Base-by-base conservation (phyloP, 2,329 filamentous ascomycete species). In the Neonectria coccinea region DNA sequence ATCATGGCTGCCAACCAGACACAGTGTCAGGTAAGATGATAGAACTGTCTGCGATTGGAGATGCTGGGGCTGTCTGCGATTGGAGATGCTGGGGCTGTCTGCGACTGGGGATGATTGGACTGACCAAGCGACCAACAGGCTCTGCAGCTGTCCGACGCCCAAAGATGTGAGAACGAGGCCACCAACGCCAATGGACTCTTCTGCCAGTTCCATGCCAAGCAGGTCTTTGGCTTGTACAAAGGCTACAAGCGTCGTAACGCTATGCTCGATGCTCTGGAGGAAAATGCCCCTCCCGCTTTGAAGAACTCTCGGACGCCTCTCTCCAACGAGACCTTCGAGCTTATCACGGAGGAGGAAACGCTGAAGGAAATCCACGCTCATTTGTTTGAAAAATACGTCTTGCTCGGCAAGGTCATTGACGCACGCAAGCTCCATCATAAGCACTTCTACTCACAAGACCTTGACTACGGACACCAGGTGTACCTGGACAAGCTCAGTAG, bases 131-230 rank as follows among this genome's bases (percentile, higher is more conserved):
- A n/a, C 0, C 2, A 11, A 44, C 14, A 72, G 69, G 71, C 72
- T 29, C 31, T 74, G 8, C 42, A 59, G 5, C 52, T 71, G 8
- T 60, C 65, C 20, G 66, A 73, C 36, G 58, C 51, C 0, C 56
- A 97, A 89, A 68, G 94, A 91, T 59, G 83, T 86, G 53, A 90
- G 77, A 5, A 92, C 86, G 64, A 71, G 25, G 71, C 71, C 20
- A 73, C 73, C 10, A 61, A 72, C 11, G 67, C 70, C 7, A 68
- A 71, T 29, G 56, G 60, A 12, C 62, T 75, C 45, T 75, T 75
- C n/a, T 75, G 73, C 22, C 29, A 52, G n/a, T 66, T 71, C 16
- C 73, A 75, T 29, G 60, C 72, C 0, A 71, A 63, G 18, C 73
- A 75, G 29, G 72, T 67, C 1, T 66, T 59, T 50, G 72, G 62